A percentile compares a stretch with the other conserved stretches of the same genome.
These are phyloP conservation scores for Talaromyces ruber DNA, from an alignment of 495 filamentous ascomycete species.

Conservation along the genomic window DNA sequence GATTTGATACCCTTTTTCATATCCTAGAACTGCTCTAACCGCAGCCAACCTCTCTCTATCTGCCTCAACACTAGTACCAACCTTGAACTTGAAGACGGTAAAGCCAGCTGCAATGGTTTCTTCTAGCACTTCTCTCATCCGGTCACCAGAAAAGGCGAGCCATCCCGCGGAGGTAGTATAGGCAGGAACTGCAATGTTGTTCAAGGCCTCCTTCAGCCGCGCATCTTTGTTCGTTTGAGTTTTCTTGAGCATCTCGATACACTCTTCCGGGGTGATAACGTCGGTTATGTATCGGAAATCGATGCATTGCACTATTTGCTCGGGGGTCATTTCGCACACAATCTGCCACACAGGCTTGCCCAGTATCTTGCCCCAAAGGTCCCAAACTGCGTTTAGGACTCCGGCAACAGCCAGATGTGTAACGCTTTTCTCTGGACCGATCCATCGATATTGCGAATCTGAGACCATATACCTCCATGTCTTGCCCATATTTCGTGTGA, in stretches of 20 bases:
- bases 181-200: constrained; percentile 58
- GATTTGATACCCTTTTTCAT: constrained; percentile 61
- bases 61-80: constrained; percentile 53
- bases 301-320: constrained; percentile 63
- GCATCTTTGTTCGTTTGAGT: constrained; percentile 43
- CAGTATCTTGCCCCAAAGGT: constrained; percentile 69
- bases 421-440: constrained; percentile 79
- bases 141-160: constrained; percentile 68
- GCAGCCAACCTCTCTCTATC: constrained; percentile 53
- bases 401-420: constrained; percentile 72
- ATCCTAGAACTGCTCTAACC: constrained; percentile 64
- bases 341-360: constrained; percentile 70
- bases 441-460: constrained; percentile 72
- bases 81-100: constrained; percentile 72
- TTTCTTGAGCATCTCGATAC: constrained; percentile 49
- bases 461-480: constrained; percentile 73
- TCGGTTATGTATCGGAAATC: constrained; percentile 77
- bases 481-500: constrained; percentile 60
- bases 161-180: constrained; percentile 75
- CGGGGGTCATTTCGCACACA: constrained; percentile 64
- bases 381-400: constrained; percentile 75
- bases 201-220: constrained; percentile 50
- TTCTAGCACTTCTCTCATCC: constrained; percentile 55
- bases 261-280: constrained; percentile 68
- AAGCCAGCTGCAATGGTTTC: constrained; percentile 60